Evolutionary conservation across 1,284 basidiomycete species (phyloP).

Genomic region (Trichosporon faecale): DNA sequence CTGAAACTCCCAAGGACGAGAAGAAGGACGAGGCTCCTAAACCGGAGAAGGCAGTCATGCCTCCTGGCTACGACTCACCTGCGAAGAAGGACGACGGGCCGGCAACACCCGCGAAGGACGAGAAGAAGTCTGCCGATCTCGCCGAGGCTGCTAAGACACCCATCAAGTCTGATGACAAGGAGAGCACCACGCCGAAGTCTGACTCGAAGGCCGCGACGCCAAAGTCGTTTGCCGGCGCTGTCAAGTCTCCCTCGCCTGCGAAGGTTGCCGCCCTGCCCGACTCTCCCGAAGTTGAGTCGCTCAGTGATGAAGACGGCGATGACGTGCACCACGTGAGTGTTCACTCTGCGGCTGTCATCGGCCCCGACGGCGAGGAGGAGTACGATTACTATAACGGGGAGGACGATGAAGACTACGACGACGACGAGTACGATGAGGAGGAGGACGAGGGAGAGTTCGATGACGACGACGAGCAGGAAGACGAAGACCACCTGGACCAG

Average conservation of each 20-base stretch:
- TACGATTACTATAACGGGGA: conserved; percentile 16
- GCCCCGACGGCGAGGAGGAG: not conserved
- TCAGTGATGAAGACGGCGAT: not conserved
- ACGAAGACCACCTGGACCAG: conserved; percentile 24
- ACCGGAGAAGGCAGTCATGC: not conserved
- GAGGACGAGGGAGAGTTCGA: conserved; percentile 28
- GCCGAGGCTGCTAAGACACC: not conserved
- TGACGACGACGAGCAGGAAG: conserved; percentile 25
- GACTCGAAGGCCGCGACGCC: not conserved
- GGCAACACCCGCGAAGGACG: not conserved
- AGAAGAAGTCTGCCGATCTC: not conserved
- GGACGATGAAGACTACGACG: conserved; percentile 20
- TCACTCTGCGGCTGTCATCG: not conserved
- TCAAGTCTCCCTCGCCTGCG: not conserved
- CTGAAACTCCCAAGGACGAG: conserved; percentile 1
- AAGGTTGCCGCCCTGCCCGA: not conserved
- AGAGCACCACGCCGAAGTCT: not conserved
- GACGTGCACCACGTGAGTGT: not conserved
- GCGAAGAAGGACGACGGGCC: not conserved
- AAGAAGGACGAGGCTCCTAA: not conserved
- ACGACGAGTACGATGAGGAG: conserved; percentile 28
- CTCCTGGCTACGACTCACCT: not conserved
- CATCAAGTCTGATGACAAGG: conserved; percentile 5
- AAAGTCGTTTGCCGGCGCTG: not conserved
- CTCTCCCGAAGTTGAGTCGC: conserved; percentile 1